Conservation (phyloP, 768 basidiomycete species). For the Leucogyrophana mollusca region DNA sequence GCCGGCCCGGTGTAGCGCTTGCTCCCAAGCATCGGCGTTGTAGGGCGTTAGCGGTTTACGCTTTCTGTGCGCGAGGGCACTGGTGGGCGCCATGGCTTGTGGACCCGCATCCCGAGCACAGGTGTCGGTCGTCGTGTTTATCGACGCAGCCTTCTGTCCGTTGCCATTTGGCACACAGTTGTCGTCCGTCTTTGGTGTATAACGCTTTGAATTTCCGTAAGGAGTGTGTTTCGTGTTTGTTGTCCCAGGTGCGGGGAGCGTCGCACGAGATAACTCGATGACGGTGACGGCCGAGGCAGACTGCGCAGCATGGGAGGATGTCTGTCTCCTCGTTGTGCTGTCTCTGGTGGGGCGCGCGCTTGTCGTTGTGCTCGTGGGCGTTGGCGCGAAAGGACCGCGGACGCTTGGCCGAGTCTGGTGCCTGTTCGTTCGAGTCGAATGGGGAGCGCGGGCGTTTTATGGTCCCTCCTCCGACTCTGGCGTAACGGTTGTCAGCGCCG, state of each 20-base stretch:
- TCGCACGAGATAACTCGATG: constrained; percentile 23
- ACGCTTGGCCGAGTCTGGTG: too few species aligned
- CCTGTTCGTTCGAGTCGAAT: too few species aligned
- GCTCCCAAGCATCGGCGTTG: constrained; percentile 3
- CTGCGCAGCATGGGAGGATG: constrained; percentile 18
- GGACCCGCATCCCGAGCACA: constrained; percentile 10
- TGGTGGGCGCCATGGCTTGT: constrained; percentile 2
- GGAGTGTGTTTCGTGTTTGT: constrained; percentile 8
- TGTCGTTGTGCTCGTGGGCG: too few species aligned
- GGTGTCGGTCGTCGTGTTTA: constrained; percentile 1
- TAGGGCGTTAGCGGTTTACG: not conserved
- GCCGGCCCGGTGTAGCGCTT: not conserved
- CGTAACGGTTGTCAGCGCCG: too few species aligned
- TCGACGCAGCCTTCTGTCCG: not conserved
- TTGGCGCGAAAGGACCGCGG: too few species aligned
- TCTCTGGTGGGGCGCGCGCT: too few species aligned
- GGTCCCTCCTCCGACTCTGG: too few species aligned
- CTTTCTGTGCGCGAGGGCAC: constrained; percentile 7
- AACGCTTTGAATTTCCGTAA: constrained; percentile 11
- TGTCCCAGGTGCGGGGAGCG: constrained; percentile 20
- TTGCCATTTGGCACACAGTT: constrained; percentile 9
- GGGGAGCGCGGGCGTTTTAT: too few species aligned
- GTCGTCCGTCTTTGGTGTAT: constrained; percentile 13
- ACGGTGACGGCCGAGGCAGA: constrained; percentile 31
- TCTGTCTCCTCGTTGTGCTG: too few species aligned